Evolutionary conservation across 495 filamentous ascomycete species (phyloP), one percentile per base, ranked within the genome.

Genomic region (Barbatosphaeria neglecta): DNA sequence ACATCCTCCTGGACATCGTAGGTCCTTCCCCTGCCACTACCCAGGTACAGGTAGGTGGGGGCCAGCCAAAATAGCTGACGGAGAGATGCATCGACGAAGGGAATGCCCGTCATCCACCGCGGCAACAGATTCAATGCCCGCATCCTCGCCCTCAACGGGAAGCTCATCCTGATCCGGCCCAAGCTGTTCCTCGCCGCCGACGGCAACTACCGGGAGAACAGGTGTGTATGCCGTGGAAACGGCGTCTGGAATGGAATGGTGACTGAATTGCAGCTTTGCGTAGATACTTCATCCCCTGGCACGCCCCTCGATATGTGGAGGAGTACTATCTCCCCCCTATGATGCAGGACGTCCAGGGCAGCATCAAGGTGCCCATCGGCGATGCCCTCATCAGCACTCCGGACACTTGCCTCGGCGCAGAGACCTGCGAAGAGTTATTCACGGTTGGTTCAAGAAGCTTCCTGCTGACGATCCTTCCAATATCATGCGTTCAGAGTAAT

Each of bases 151-250:
- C 72, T 80, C 48, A 77, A 88, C 52, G 66, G 74, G 22, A 78
- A 80, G 63, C 82, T 90, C 22, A 59, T 86, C 35, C 65, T 86
- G 37, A 86, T 95, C 47, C 72, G 88, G 16, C 89, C 88, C 0
- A 95, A 95, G 63, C 72, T 90, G 59, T 87, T 70, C 57, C 77
- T 95, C 15, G 88, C 89, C 41, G 83, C 86, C 45, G 84, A 88
- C 68, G 84, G 83, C 15, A 81, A 83, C 48, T 86, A 80, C 51
- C 59, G 78, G 2, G 84, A 89, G 56, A 80, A 77, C 71, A 62
- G 84, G 8, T 33, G 9, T 11, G 28, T 11, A 4, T 33, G 9
- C 24, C 24, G n/a, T n/a, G n/a, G n/a, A n/a, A n/a, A n/a, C n/a
- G n/a, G n/a, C n/a, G n/a, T n/a, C n/a, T n/a, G n/a, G n/a, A n/a